Evolutionary conservation across 805 yeast genomes (phyloP).

Genomic region (Schwanniomyces sp.): DNA sequence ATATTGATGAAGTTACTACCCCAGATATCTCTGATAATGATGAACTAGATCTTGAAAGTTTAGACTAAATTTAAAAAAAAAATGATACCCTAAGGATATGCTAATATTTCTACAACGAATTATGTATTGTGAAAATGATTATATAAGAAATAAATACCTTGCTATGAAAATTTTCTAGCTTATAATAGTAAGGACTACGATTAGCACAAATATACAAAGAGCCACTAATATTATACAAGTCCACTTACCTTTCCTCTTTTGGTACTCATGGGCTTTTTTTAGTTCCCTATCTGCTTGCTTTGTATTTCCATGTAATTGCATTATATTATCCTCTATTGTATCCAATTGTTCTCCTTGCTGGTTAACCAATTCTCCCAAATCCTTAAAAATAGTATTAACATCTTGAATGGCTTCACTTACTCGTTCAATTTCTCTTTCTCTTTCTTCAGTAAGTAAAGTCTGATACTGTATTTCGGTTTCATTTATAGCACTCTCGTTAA

Average conservation of each 20-base stretch:
- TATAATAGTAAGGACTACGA: slow-evolving; percentile 56
- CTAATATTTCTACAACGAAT: too few species aligned
- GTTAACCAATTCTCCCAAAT: slow-evolving; percentile 70
- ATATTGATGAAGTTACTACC: slow-evolving; percentile 15
- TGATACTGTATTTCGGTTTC: slow-evolving; percentile 62
- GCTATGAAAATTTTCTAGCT: slow-evolving; percentile 22
- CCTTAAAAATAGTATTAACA: slow-evolving; percentile 82
- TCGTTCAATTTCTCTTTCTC: slow-evolving; percentile 69
- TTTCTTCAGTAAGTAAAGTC: slow-evolving; percentile 61
- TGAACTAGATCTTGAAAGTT: slow-evolving; percentile 9
- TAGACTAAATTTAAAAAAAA: slow-evolving; percentile 7
- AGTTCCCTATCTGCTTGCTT: slow-evolving; percentile 73
- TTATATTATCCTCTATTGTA: slow-evolving; percentile 76
- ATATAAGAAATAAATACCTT: neutral
- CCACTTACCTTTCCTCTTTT: slow-evolving; percentile 69
- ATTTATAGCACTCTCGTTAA: slow-evolving; percentile 40
- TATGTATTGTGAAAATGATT: neutral
- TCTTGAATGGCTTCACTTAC: slow-evolving; percentile 80
- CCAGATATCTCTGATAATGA: slow-evolving; percentile 11
- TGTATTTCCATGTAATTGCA: slow-evolving; percentile 60
- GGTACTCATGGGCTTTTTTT: slow-evolving; percentile 72
- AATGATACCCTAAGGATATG: neutral
- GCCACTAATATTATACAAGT: slow-evolving; percentile 64
- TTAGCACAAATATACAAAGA: slow-evolving; percentile 55
- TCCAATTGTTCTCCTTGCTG: slow-evolving; percentile 88